These are phyloP conservation scores for Pelargonium citronellum DNA, from an alignment of 441 rosid genomes.

Conservation along the genomic window DNA sequence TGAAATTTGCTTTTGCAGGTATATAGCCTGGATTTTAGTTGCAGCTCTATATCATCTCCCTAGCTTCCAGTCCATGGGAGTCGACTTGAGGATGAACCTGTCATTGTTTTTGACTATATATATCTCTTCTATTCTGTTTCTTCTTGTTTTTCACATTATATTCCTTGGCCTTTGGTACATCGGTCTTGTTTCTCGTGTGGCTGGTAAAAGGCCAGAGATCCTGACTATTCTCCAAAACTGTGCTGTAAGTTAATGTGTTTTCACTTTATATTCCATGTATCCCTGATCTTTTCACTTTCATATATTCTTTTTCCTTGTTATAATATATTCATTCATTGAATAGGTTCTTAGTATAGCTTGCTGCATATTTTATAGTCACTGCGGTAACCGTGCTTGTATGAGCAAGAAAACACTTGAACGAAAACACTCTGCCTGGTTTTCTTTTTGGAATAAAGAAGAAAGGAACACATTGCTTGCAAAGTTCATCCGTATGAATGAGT, in stretches of 20 bases:
- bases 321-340: slow-evolving; percentile 18
- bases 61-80: slow-evolving; percentile 98
- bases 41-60: slow-evolving; percentile 99
- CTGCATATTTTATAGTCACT: slow-evolving; percentile 96
- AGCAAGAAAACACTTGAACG: slow-evolving; percentile 47
- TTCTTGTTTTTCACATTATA: slow-evolving; percentile 83
- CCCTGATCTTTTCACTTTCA: slow-evolving; percentile 6
- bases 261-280: slow-evolving; percentile 4
- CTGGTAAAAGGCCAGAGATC: slow-evolving; percentile 88
- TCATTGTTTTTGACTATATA: slow-evolving; percentile 85
- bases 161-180: slow-evolving; percentile 85
- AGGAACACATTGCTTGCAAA: slow-evolving; percentile 67
- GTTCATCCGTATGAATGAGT: slow-evolving; percentile 70
- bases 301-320: slow-evolving; percentile 13
- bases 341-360: slow-evolving; percentile 97
- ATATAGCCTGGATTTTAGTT: slow-evolving; percentile 93
- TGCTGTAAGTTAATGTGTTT: slow-evolving; percentile 50
- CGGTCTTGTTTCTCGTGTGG: slow-evolving; percentile 95
- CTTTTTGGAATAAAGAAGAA: slow-evolving; percentile 64
- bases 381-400: slow-evolving; percentile 84
- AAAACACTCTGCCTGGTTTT: slow-evolving; percentile 62
- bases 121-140: slow-evolving; percentile 80
- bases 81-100: slow-evolving; percentile 98
- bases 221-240: slow-evolving; percentile 91
- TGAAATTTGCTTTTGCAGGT: slow-evolving; percentile 46